Evolutionary conservation across 2,329 filamentous ascomycete species (phyloP).

Genomic region (Alternaria viburni): DNA sequence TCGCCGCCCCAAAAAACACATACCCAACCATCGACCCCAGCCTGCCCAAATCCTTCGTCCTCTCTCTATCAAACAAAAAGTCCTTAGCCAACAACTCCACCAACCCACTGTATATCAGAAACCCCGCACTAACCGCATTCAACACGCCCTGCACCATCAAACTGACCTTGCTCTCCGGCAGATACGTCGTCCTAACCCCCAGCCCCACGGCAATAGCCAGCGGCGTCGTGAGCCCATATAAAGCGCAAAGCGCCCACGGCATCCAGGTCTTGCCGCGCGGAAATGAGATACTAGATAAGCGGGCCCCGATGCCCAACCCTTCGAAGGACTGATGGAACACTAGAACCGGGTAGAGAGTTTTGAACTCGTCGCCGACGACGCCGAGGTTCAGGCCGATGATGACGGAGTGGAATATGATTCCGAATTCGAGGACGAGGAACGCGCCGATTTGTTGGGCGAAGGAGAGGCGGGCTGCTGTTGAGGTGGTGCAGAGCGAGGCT

Average conservation of each 20-base stretch:
- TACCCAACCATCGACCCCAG: background rate
- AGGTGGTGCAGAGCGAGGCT: background rate
- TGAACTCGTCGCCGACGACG: slow-evolving; percentile 3
- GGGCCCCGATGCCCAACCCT: slow-evolving; percentile 1
- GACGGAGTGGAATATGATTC: slow-evolving; percentile 8
- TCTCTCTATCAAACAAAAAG: slow-evolving; percentile 6
- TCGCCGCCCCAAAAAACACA: slow-evolving; percentile 1
- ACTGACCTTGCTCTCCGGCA: background rate
- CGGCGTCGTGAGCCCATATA: slow-evolving; percentile 3
- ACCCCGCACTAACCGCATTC: slow-evolving; percentile 8
- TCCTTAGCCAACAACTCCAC: slow-evolving; percentile 8
- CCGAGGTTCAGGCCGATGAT: slow-evolving; percentile 8
- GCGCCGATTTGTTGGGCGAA: slow-evolving; percentile 4
- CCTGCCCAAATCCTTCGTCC: background rate
- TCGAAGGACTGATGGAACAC: slow-evolving; percentile 9
- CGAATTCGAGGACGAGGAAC: slow-evolving; percentile 7
- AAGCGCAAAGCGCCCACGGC: slow-evolving; percentile 3
- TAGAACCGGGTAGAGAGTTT: background rate
- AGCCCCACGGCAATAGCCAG: slow-evolving; percentile 1
- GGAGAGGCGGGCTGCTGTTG: background rate
- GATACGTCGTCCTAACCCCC: background rate
- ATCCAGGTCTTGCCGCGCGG: background rate
- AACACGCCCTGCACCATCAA: slow-evolving; percentile 2
- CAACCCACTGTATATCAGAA: slow-evolving; percentile 2
- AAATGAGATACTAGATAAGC: background rate